Evolutionary conservation across 2,329 filamentous ascomycete genomes (phyloP), one percentile per base, ranked within the genome.

Genomic region (Sporothrix phasma): DNA sequence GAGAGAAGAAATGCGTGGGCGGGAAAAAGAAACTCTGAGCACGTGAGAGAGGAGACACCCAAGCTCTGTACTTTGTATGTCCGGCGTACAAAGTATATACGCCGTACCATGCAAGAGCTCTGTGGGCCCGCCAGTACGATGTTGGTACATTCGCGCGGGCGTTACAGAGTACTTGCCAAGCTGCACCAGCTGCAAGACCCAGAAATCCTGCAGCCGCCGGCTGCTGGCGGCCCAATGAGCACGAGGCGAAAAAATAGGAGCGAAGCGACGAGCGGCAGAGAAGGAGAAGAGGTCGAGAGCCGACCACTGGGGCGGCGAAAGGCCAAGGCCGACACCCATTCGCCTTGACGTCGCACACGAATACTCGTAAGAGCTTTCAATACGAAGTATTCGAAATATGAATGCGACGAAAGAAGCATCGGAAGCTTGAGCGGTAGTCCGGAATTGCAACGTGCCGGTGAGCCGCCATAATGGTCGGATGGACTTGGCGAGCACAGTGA

Each of bases 161-260:
- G 43, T 49, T 43, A n/a, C n/a, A n/a, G n/a, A n/a, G n/a, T n/a
- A 59, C 39, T 59, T 24, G 56, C 56, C 24, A 43, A 59, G 56
- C 11, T 4, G 10, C 49, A 5, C 49, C 29, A 53, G 49, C 5
- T 37, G 31, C 37, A 54, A n/a, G 26, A 54, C n/a, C 34, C 31
- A 43, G 41, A 43, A 2, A 19, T 43, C 5, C 41, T 7, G 41
- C 17, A n/a, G n/a, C 41, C 4, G 53, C 19, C 22, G 53, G 39
- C 22, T 24, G 22, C 56, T 59, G 56, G 17, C 24, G 39, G 56
- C 41, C 56, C 56, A 59, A 59, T 59, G 56, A 59, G 39, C 56
- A 17, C 24, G 31, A 46, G 56, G 24, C 56, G 26, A 45, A 59
- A 24, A 45, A 41, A 31, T 17, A 43, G 41, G 34, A 58, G 53